phyloP scores from a whole-genome alignment of 345 rosid species.

The Populus deltoides region DNA sequence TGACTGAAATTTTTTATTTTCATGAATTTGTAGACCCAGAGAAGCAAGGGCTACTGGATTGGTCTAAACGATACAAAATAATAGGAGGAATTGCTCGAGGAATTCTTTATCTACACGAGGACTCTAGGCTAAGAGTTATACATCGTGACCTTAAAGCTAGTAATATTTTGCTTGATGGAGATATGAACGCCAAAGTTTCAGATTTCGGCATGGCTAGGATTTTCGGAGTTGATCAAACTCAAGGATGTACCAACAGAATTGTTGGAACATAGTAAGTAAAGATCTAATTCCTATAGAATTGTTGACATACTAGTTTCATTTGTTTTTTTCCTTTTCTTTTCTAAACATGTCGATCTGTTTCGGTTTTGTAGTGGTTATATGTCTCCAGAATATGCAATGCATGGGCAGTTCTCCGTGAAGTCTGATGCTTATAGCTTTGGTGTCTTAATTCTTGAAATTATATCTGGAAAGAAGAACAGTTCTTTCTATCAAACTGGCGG shows the following conservation, averaged over 20 bases:
- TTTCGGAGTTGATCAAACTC: conserved; percentile 23
- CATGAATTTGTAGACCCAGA: conserved; percentile 5
- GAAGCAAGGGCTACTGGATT: conserved; percentile 1
- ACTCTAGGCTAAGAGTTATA: conserved; percentile 15
- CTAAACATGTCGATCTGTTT: not conserved
- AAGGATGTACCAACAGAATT: conserved; percentile 16
- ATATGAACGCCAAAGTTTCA: conserved; percentile 29
- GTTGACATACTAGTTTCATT: not conserved
- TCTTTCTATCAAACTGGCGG: conserved; percentile 9
- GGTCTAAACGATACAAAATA: conserved; percentile 20
- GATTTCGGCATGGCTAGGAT: conserved; percentile 32
- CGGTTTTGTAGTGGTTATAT: conserved; percentile 3
- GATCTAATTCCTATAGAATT: not conserved
- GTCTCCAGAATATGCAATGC: conserved; percentile 20
- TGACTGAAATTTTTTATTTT: not conserved
- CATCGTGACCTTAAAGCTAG: conserved; percentile 30
- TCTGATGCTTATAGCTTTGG: conserved; percentile 19
- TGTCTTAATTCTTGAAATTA: conserved; percentile 20
- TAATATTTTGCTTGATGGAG: conserved; percentile 17
- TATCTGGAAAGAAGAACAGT: conserved; percentile 20
- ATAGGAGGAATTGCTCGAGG: conserved; percentile 26
- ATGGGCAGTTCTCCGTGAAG: conserved; percentile 18
- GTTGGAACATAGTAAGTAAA: conserved; percentile 28
- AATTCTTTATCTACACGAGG: conserved; percentile 25
- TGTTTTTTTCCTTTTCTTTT: not conserved